phyloP scores from a whole-genome alignment of 495 filamentous ascomycete species.

The Penicillium steckii region DNA sequence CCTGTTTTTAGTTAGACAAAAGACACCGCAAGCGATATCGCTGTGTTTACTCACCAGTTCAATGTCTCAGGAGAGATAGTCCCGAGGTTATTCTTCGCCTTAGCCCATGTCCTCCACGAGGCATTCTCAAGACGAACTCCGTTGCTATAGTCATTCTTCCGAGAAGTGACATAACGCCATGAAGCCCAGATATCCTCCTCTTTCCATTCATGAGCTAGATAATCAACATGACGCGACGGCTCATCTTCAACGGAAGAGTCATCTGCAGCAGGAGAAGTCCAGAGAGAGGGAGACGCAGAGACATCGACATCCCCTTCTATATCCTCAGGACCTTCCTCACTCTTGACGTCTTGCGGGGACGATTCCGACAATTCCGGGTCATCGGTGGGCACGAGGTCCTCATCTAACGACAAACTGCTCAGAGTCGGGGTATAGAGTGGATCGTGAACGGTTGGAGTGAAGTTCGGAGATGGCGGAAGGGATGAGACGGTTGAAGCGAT shows the following conservation, averaged over 20 bases:
- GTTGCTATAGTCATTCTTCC: slow-evolving; percentile 75
- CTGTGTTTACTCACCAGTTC: slow-evolving; percentile 68
- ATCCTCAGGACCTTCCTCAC: no score
- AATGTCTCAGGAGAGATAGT: slow-evolving; percentile 86
- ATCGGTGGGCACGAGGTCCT: slow-evolving; percentile 60
- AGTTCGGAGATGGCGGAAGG: slow-evolving; percentile 39
- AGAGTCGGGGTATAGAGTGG: slow-evolving; percentile 54
- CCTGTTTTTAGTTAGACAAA: slow-evolving; percentile 51
- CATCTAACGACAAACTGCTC: slow-evolving; percentile 62
- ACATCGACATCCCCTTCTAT: no score
- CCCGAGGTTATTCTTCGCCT: slow-evolving; percentile 77
- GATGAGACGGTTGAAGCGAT: slow-evolving; percentile 37
- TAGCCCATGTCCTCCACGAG: slow-evolving; percentile 98
- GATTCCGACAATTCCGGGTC: slow-evolving; percentile 39
- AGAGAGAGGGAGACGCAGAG: slow-evolving; percentile 9
- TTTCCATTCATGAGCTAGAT: slow-evolving; percentile 90
- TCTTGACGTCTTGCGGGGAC: slow-evolving; percentile 22
- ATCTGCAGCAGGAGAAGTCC: slow-evolving; percentile 60
- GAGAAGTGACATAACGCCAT: slow-evolving; percentile 87
- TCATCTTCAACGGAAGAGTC: slow-evolving; percentile 75
- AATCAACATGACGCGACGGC: slow-evolving; percentile 92
- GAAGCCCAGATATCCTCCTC: slow-evolving; percentile 99
- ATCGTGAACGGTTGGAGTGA: slow-evolving; percentile 26
- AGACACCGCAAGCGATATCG: neutral
- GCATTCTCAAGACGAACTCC: slow-evolving; percentile 87